Conservation (phyloP, 2,329 filamentous ascomycete genomes). For the Aspergillus tamarii region DNA sequence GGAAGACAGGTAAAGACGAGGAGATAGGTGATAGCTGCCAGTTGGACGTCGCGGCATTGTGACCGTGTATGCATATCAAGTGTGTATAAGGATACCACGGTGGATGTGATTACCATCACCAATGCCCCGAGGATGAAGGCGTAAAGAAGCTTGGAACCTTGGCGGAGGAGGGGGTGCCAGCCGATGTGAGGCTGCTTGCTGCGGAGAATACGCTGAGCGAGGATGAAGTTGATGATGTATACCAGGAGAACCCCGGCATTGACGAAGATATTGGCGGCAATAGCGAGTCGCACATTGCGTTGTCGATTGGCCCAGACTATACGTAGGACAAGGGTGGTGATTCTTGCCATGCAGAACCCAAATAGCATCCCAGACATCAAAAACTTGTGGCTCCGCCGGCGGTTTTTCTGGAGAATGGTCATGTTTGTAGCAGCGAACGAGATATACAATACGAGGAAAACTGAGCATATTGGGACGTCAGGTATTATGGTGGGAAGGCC, state of each 20-base stretch:
- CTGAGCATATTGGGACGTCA: constrained; percentile 67
- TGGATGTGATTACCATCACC: constrained; percentile 66
- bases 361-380: constrained; percentile 49
- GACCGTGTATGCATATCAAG: constrained; percentile 53
- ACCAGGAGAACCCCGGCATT: constrained; percentile 74
- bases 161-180: constrained; percentile 62
- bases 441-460: constrained; percentile 60
- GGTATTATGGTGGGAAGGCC: constrained; percentile 58
- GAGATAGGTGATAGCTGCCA: constrained; percentile 65
- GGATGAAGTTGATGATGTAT: constrained; percentile 77
- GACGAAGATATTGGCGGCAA: constrained; percentile 69
- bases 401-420: constrained; percentile 50
- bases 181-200: constrained; percentile 72
- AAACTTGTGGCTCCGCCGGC: constrained; percentile 51
- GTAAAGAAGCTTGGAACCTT: constrained; percentile 62
- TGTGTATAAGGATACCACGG: constrained; percentile 70
- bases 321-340: constrained; percentile 52
- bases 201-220: constrained; percentile 74
- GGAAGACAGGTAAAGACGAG: constrained; percentile 69
- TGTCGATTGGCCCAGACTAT: constrained; percentile 58
- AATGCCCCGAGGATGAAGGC: constrained; percentile 62
- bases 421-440: constrained; percentile 48
- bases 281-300: constrained; percentile 51
- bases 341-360: constrained; percentile 56
- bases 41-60: constrained; percentile 65